Evolutionary conservation across 176 grass and related monocot genomes (phyloP), one percentile per base, ranked within the genome.

Genomic region (Rhynchospora tenuis): DNA sequence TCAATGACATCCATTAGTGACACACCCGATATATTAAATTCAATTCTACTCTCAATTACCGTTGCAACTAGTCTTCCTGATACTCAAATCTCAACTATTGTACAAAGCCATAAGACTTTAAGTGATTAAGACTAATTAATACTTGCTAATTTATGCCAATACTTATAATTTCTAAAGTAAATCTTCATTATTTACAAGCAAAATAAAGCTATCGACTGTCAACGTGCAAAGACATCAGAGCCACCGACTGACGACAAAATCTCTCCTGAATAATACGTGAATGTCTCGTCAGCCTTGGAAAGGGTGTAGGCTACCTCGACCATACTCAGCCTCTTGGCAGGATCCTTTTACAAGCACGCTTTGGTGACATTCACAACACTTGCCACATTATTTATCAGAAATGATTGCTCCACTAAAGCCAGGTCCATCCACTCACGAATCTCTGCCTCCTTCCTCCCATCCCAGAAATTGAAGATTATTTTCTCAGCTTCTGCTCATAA

Each of bases 271-370:
- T 85, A 95, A 85, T 99, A 91, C 0, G 86, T 45, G 61, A 95
- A 93, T n/a, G 82, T 51, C 76, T 99, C 96, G 52, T 99, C 91
- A 8, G 91, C 93, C 85, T 95, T 95, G 26, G 93, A 95, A 51
- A 99, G 83, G 6, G 91, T 93, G 86, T 95, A 99, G 0, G 92
- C 90, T 14, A 91, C 89, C 66, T 99, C 96, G 61, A 99, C 91
- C 93, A 99, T 99, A 85, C 89, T 99, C 13, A 93, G 96, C 33
- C 93, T 83, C 84, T 95, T 99, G 27, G 93, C 9, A n/a, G 91
- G 93, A 50, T 99, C 91, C 44, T 70, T 83, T 22, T 95, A 86
- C 83, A 95, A 84, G 84, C 93, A 99, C 31, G 93, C 89, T 82
- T 80, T 87, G 0, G 96, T 91, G 6, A 99, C 85, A 88, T 88